Base-by-base conservation (phyloP, 2,329 filamentous ascomycete species). In the Trichophyton rubrum region DNA sequence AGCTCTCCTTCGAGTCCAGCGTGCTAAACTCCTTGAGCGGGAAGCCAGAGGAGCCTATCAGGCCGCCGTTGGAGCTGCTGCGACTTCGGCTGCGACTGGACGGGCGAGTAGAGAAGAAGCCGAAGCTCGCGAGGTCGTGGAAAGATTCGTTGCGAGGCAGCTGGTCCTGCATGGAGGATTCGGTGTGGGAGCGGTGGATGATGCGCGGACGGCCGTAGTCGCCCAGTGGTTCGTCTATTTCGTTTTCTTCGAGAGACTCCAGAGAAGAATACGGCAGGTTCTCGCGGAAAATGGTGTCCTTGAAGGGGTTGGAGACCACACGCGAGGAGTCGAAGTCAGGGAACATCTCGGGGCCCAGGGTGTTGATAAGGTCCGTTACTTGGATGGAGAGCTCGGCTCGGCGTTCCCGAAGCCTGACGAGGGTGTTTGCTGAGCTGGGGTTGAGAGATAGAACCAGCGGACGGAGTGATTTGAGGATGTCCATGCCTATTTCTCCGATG, bases 401-500 rank as follows among this genome's bases (percentile, higher is more conserved):
- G 63, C 83, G 80, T 65, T 82, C 77, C 61, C 90, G 85, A 58
- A 99, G 82, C 67, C 86, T 87, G 64, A 89, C 83, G 56, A 99
- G 83, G 61, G 87, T 89, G 75, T 91, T 95, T 71, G 85, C 87
- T 1, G 89, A 92, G 3, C 85, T 85, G 1, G 93, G 93, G 67
- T 88, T 87, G 68, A 97, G 81, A 65, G 89, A 93, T 38, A 96
- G 80, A 53, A 95, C 79, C 8, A 99, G 82, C 4, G 93, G 93
- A 8, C 90, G 84, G 15, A 99, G 81, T 0, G 92, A 97, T 75
- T 97, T 99, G 77, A 93, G 79, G 60, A 99, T 96, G 70, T 99
- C 93, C 90, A 99, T 96, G 59, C 92, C 93, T n/a, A 95, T 87
- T 75, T 99, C 93, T 55, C 93, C 93, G 66, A 97, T 95, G 9